Percentiles rank a stretch among this genome's conserved stretches.
Evolutionary conservation across 2,329 filamentous ascomycete genomes (phyloP).

Genomic region (Cadophora sp.): DNA sequence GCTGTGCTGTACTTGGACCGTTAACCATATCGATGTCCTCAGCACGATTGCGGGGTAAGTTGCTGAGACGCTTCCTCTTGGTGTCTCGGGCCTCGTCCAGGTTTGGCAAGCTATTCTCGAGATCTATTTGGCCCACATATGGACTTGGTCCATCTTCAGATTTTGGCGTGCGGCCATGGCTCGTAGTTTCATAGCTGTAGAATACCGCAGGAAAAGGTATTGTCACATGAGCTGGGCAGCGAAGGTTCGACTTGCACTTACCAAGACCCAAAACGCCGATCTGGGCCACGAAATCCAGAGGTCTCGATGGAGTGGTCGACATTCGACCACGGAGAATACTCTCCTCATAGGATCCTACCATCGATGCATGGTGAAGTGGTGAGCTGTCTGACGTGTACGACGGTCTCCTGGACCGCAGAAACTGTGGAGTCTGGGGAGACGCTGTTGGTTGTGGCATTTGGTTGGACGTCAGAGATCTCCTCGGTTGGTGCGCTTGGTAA

Average conservation of each 20-base stretch:
- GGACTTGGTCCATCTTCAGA: constrained; percentile 89
- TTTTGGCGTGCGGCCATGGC: constrained; percentile 62
- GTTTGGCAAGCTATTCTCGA: constrained; percentile 78
- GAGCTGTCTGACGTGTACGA: constrained; percentile 79
- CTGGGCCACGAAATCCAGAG: constrained; percentile 90
- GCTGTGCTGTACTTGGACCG: constrained; percentile 28
- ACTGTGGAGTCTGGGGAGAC: constrained; percentile 58
- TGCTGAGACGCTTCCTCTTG: constrained; percentile 48
- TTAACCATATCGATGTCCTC: constrained; percentile 41
- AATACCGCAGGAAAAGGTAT: constrained; percentile 94
- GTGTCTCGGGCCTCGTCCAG: constrained; percentile 52
- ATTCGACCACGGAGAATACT: constrained; percentile 94
- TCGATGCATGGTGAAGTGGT: constrained; percentile 85
- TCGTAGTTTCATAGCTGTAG: constrained; percentile 83
- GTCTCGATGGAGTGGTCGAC: constrained; percentile 94
- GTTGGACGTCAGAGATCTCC: constrained; percentile 73
- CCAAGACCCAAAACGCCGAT: constrained; percentile 92
- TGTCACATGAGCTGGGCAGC: constrained; percentile 88
- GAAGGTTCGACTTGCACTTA: constrained; percentile 83
- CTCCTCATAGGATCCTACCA: constrained; percentile 98
- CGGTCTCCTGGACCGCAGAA: constrained; percentile 64
- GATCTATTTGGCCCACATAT: constrained; percentile 91
- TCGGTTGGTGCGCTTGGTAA: constrained; percentile 80
- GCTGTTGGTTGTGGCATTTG: constrained; percentile 50
- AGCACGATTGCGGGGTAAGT: constrained; percentile 26